Base-by-base conservation (phyloP, 805 yeast species). In the Kazachstania taianensis region DNA sequence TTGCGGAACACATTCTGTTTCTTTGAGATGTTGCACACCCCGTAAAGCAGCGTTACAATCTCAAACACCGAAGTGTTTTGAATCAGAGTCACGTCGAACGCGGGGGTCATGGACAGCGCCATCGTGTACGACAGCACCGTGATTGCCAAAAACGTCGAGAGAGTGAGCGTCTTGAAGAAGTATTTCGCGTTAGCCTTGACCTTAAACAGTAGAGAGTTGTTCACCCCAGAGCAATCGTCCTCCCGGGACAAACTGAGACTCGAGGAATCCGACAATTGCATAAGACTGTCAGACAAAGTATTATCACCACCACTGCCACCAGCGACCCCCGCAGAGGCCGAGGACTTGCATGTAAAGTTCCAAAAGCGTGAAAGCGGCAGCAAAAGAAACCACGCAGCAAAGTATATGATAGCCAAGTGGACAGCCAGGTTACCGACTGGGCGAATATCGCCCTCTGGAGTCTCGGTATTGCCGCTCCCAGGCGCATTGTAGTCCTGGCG, bases 61-160 rank as follows among this genome's bases (percentile, higher is more conserved):
- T 58, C 63, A 35, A 57, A 58, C 20, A 49, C 41, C 5, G 61
- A 48, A 7, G 50, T 47, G 37, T 52, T 50, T 41, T 55, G 57
- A 23, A 55, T 54, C 12, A 55, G 44, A 12, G 57, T 45, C 4
- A 55, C 49, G 38, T 55, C 61, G 29, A 55, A 52, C 8, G 54
- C 56, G 2, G 61, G 59, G 2, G 57, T 46, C 35, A 53, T 33
- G 2, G 56, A 43, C 25, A 55, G 33, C 4, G 57, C 50, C 25
- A 45, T 33, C 15, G 43, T 41, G 31, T 50, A 55, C 7, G 52
- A 44, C 20, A 48, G 32, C 3, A 46, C 40, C 2, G 52, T 43
- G 7, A 49, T 31, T 5, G 46, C 36, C 9, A 48, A 18, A n/a
- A 49, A 35, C 3, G 45, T 16, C 2, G 61, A 39, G 29, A 55